These are phyloP conservation scores for Ganoderma sinense DNA, from an alignment of 1,284 basidiomycete genomes.

Conservation along the genomic window DNA sequence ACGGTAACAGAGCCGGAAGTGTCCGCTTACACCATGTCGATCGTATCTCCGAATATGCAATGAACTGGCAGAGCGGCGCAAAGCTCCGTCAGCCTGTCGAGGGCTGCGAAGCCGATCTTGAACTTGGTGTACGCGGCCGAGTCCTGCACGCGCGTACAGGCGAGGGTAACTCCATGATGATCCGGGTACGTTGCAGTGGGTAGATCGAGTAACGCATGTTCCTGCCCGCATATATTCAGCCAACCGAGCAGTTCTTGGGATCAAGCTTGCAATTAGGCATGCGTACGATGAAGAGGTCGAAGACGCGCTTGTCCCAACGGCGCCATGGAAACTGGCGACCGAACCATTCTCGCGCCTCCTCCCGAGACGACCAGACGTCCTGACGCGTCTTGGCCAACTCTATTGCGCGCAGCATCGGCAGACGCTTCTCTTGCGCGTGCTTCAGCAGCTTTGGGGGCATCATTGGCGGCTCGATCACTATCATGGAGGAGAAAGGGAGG, in stretches of 20 bases:
- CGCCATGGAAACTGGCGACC: slow-evolving; percentile 24
- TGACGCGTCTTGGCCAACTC: slow-evolving; percentile 10
- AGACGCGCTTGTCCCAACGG: slow-evolving; percentile 24
- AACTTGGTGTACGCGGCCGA: slow-evolving; percentile 12
- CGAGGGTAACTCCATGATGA: slow-evolving; percentile 4
- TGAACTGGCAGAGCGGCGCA: slow-evolving; percentile 18
- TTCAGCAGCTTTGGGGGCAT: not conserved
- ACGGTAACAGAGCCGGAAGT: not conserved
- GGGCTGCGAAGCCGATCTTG: slow-evolving; percentile 7
- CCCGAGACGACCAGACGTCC: slow-evolving; percentile 23
- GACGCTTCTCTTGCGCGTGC: not conserved
- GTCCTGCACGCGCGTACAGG: slow-evolving; percentile 16
- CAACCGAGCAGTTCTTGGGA: not conserved
- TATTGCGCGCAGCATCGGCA: not conserved
- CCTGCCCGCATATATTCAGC: not conserved
- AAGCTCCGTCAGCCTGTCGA: slow-evolving; percentile 19
- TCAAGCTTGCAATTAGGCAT: not conserved
- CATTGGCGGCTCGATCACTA: not conserved
- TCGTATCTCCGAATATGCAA: slow-evolving; percentile 13
- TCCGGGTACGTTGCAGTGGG: slow-evolving; percentile 16
- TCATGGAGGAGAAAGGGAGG: slow-evolving; percentile 2
- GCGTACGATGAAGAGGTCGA: slow-evolving; percentile 23
- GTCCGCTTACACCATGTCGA: slow-evolving; percentile 18
- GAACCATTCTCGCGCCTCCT: slow-evolving; percentile 22
- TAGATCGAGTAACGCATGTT: slow-evolving; percentile 13